Conservation (phyloP, 2,329 filamentous ascomycete species). For the Hypoxylon sp. region DNA sequence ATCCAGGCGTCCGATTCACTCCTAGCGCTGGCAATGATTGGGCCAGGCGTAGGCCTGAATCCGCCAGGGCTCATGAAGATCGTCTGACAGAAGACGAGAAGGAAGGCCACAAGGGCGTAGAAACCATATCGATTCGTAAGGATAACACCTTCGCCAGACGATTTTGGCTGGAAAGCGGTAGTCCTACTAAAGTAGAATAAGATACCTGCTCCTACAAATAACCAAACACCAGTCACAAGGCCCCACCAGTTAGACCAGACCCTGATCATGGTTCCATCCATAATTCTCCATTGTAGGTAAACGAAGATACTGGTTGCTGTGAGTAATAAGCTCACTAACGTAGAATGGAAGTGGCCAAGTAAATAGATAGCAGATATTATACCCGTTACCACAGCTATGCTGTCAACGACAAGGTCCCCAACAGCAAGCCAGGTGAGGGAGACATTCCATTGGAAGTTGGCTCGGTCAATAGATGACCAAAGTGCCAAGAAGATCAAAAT, state of each 20-base stretch:
- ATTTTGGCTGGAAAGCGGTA: slow-evolving; percentile 12
- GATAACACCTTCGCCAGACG: slow-evolving; percentile 35
- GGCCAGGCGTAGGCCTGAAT: slow-evolving; percentile 47
- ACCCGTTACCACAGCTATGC: slow-evolving; percentile 44
- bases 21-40: slow-evolving; percentile 64
- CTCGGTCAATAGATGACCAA: slow-evolving; percentile 51
- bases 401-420: slow-evolving; percentile 54
- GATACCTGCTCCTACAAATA: slow-evolving; percentile 48
- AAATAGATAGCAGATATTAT: slow-evolving; percentile 52
- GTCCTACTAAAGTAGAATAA: slow-evolving; percentile 44
- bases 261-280: slow-evolving; percentile 46
- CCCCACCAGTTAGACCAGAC: slow-evolving; percentile 49
- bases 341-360: slow-evolving; percentile 50
- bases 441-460: slow-evolving; percentile 54
- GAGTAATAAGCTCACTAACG: slow-evolving; percentile 50
- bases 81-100: slow-evolving; percentile 44
- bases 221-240: slow-evolving; percentile 39
- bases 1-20: slow-evolving; percentile 62
- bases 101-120: slow-evolving; percentile 41
- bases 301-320: slow-evolving; percentile 48
- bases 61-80: slow-evolving; percentile 36
- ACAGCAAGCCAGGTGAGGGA: slow-evolving; percentile 49
- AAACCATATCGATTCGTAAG: slow-evolving; percentile 44
- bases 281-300: slow-evolving; percentile 46
- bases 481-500: slow-evolving; percentile 48